Evolutionary conservation across 148 eudicot species (phyloP).

Genomic region (Amaranthus palmeri): DNA sequence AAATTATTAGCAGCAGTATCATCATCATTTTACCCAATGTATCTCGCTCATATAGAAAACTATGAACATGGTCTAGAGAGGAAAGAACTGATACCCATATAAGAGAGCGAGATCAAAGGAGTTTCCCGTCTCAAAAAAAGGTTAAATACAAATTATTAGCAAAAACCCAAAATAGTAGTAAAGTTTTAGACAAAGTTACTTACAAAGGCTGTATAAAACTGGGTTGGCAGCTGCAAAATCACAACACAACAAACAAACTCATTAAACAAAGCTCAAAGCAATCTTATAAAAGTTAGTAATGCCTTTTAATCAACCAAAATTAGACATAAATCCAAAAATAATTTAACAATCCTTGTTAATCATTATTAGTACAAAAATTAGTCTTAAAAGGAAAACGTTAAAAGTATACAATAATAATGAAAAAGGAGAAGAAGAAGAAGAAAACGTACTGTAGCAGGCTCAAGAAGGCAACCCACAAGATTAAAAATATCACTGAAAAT

Average conservation of each 20-base stretch:
- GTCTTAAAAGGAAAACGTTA: neutral
- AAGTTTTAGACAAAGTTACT: constrained; percentile 13
- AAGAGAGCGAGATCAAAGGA: too few species aligned
- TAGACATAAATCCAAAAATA: neutral
- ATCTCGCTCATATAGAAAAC: too few species aligned
- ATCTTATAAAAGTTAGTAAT: neutral
- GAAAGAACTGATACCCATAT: too few species aligned
- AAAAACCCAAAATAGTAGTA: too few species aligned
- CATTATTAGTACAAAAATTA: neutral
- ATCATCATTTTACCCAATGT: too few species aligned
- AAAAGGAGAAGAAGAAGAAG: neutral
- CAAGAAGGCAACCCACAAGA: constrained; percentile 78
- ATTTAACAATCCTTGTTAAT: neutral
- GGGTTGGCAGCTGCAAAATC: constrained; percentile 86
- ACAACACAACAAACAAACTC: constrained; percentile 18
- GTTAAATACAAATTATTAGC: too few species aligned
- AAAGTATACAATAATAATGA: neutral
- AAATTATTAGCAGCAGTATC: too few species aligned
- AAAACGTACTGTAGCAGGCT: constrained; percentile 82
- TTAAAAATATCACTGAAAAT: constrained; percentile 77
- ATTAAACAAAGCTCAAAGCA: neutral
- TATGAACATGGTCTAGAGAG: too few species aligned
- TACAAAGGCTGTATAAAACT: constrained; percentile 87
- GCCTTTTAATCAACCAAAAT: neutral
- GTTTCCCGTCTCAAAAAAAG: too few species aligned